phyloP scores from a whole-genome alignment of 345 rosid species.

The Melaleuca alternifolia region DNA sequence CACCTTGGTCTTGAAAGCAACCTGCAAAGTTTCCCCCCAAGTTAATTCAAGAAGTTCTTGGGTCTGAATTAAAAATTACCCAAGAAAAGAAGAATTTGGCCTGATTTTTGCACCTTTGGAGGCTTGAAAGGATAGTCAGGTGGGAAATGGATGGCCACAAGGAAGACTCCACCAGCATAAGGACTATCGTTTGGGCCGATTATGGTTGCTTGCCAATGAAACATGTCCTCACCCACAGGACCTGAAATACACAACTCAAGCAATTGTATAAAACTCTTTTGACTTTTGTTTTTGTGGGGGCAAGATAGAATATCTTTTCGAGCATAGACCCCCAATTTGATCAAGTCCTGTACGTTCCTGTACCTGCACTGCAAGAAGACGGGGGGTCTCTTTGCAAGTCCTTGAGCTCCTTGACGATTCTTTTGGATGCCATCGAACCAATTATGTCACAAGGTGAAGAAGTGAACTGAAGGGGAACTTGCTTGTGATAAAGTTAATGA shows the following conservation, averaged over 20 bases:
- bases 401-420: neutral
- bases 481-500: too few relatives aligned
- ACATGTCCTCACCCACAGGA: neutral
- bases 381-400: neutral
- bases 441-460: neutral
- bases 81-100: neutral
- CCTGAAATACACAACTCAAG: neutral
- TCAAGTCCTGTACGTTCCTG: neutral
- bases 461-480: neutral
- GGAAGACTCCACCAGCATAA: neutral
- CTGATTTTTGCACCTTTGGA: neutral
- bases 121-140: neutral
- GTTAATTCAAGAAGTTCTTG: neutral
- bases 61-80: neutral
- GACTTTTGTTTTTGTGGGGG: neutral
- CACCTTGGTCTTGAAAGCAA: neutral
- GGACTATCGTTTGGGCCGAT: neutral
- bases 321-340: neutral
- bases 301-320: neutral
- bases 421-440: neutral
- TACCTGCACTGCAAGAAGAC: neutral
- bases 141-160: neutral
- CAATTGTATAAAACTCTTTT: too few relatives aligned
- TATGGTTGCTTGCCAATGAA: neutral
- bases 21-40: neutral